Evolutionary conservation across 495 filamentous ascomycete genomes (phyloP).

Genomic region (Hypoxylon perforatum): DNA sequence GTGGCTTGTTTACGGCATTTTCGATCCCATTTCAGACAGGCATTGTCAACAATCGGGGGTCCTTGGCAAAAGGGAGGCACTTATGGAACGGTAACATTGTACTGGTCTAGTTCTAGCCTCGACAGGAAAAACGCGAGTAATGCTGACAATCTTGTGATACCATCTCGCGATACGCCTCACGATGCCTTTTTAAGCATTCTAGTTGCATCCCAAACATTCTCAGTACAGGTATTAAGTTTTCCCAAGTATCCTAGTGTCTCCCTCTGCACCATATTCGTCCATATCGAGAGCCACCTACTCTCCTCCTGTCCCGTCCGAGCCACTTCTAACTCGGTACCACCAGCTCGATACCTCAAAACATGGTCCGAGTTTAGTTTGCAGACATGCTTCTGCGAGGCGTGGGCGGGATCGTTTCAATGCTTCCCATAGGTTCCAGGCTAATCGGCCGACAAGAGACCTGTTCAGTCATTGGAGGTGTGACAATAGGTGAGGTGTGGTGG

Average conservation of each 20-base stretch:
- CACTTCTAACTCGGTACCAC: background rate
- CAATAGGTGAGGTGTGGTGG: conserved; percentile 20
- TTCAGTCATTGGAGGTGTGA: conserved; percentile 16
- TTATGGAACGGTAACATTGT: conserved; percentile 4
- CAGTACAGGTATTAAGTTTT: background rate
- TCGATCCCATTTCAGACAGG: too few relatives aligned
- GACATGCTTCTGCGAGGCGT: conserved; percentile 34
- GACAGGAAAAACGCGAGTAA: conserved; percentile 16
- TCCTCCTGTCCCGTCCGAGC: background rate
- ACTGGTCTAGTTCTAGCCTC: conserved; percentile 16
- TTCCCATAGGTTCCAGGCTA: conserved; percentile 13
- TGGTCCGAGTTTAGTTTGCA: conserved; percentile 13
- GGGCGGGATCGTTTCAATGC: conserved; percentile 13
- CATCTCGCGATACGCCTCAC: background rate
- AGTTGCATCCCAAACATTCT: conserved; percentile 1
- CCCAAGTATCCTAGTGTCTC: background rate
- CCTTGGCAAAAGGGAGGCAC: background rate
- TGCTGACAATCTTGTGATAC: conserved; percentile 33
- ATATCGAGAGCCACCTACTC: background rate
- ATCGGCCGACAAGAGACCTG: conserved; percentile 1
- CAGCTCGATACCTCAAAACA: background rate
- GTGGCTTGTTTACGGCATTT: background rate
- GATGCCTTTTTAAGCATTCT: conserved; percentile 19
- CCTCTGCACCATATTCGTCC: background rate
- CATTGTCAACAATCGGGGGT: background rate